Evolutionary conservation across 352 stramenopile species (phyloP), one percentile per base, ranked within the genome.

Genomic region (Phytopythium sindhum): DNA sequence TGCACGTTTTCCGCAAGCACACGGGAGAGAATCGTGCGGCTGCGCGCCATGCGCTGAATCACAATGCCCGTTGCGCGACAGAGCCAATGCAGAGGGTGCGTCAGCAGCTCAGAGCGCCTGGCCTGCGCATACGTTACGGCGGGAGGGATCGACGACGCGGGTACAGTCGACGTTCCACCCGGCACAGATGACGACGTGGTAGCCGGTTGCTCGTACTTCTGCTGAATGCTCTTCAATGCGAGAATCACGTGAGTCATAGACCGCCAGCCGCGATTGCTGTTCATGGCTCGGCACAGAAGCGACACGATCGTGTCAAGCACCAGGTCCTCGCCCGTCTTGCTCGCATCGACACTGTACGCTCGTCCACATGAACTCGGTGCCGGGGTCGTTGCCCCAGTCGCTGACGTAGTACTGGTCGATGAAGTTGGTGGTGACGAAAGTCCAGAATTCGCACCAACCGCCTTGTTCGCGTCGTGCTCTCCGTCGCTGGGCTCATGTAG

Each of bases 271-370:
- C 77, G 69, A 2, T 69, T 45, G 10, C 85, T 85, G 41, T 75
- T 74, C 85, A 96, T 93, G 9, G 86, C 78, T 35, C 77, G 73
- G 48, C 76, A 91, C 19, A 96, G 44, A 11, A 96, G 57, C n/a
- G 83, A 92, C 29, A 96, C 82, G 47, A 94, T 88, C 9, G 80
- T 90, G 59, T 96, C 87, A 4, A 95, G 64, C 2, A 96, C 84
- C 23, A 96, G 57, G 64, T 96, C 87, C 64, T 94, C 84, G 2
- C 84, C 84, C 0, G 84, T 94, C 35, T 89, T 85, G 51, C 69
- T 80, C 19, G 82, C 77, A 35, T 91, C 81, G 47, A 89, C 78
- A 58, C 82, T 90, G 52, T 81, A 89, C 1, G 77, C 78, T 15
- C 77, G 67, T 26, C 73, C 70, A 31, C 64, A 80, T 23, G 69